Evolutionary conservation across 345 rosid species (phyloP), one percentile per base, ranked within the genome.

Genomic region (Lepidium africanum): DNA sequence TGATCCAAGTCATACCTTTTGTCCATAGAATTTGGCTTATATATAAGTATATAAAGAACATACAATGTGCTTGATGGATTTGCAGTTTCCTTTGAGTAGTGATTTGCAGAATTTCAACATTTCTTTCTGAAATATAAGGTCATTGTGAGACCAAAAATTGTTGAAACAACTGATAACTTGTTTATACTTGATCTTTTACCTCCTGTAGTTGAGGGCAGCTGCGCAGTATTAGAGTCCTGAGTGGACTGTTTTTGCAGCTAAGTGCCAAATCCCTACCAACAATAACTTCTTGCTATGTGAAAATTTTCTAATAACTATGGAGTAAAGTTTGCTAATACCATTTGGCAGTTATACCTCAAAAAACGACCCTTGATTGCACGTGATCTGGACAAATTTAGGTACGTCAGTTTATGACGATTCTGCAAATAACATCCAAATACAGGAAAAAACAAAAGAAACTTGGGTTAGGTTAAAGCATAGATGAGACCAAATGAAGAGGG

Each of bases 121-220:
- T 79, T 92, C 89, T 67, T 75, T 74, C 96, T 92, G 83, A 74
- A 57, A 81, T 23, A 78, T 50, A 4, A 59, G 15, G 12, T 55
- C 61, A 27, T 10, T 35, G 8, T 25, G 23, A 21, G 23, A 2
- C 23, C 23, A 21, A 21, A n/a, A 2, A 21, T 21, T 21, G 23
- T 21, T 21, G 23, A 21, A 21, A 21, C 23, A 21, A 21, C 23
- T 2, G 23, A 21, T 1, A 21, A 21, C 23, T 1, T 21, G 23
- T 21, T 21, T 21, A 21, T 2, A 21, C 2, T 1, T 21, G 35
- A 49, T 53, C 21, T 37, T 70, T 82, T 64, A 84, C 97, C 94
- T 85, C 96, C 72, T 81, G 80, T 63, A 89, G 91, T 74, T 78
- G 84, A 83, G 80, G 79, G 81, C 96, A 87, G 76, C 87, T 90